These are phyloP conservation scores for Kwoniella heveanensis DNA, from an alignment of 768 basidiomycete genomes.

Conservation along the genomic window DNA sequence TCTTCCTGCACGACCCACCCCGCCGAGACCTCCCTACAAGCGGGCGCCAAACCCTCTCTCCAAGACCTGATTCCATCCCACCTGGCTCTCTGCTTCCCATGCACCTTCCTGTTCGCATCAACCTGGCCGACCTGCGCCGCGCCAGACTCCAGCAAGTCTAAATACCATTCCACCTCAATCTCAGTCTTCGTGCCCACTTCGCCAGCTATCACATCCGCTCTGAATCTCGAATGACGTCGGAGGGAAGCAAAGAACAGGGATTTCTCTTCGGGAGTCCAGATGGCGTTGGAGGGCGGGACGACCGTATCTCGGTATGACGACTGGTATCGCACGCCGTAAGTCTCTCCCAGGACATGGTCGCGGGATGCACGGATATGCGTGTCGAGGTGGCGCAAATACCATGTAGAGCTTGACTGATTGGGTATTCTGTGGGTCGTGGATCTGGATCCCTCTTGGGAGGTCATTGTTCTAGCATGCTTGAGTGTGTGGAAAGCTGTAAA, in stretches of 20 bases:
- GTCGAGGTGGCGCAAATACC: slow-evolving; percentile 29
- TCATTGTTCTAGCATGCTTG: background rate
- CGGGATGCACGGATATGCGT: slow-evolving; percentile 17
- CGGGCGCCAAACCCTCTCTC: slow-evolving; percentile 57
- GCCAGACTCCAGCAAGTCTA: slow-evolving; percentile 59
- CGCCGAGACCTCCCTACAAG: slow-evolving; percentile 62
- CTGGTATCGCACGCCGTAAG: background rate
- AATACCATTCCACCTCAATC: slow-evolving; percentile 69
- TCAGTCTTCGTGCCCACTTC: slow-evolving; percentile 68
- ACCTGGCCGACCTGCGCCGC: slow-evolving; percentile 3
- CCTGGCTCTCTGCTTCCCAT: background rate
- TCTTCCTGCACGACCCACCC: slow-evolving; percentile 63
- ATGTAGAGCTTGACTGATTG: slow-evolving; percentile 20
- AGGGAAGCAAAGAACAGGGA: slow-evolving; percentile 72
- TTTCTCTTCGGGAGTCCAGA: slow-evolving; percentile 73
- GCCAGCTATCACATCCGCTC: slow-evolving; percentile 75
- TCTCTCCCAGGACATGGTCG: slow-evolving; percentile 12
- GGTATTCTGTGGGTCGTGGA: background rate
- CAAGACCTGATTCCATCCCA: slow-evolving; percentile 26
- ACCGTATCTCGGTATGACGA: background rate
- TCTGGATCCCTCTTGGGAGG: background rate
- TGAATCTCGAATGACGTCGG: slow-evolving; percentile 66
- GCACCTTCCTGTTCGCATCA: background rate
- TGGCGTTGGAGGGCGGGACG: slow-evolving; percentile 10
- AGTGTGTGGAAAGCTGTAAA: background rate